Evolutionary conservation across 768 basidiomycete species (phyloP).

Genomic region (Boletus eberwhitei): DNA sequence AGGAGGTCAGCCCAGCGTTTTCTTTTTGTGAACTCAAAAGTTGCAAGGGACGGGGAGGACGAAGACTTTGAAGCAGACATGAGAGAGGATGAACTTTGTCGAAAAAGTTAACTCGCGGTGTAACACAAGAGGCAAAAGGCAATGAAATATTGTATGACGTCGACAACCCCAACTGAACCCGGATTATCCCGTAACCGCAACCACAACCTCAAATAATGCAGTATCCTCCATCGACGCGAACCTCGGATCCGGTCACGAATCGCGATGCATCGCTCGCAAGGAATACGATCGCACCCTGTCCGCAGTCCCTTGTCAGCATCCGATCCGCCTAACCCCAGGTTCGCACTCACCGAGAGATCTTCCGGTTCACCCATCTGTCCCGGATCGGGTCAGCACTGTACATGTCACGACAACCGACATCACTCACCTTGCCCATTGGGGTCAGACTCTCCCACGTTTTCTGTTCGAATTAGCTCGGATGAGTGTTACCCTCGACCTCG

Average conservation of each 20-base stretch:
- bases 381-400: constrained; percentile 21
- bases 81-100: neutral
- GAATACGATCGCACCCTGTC: constrained; percentile 85
- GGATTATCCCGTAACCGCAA: constrained; percentile 5
- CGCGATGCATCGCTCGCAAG: constrained; percentile 85
- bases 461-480: constrained; percentile 33
- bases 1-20: constrained; percentile 86
- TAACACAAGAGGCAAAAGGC: neutral
- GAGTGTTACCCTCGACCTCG: no score
- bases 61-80: constrained; percentile 19
- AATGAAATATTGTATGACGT: constrained; percentile 20
- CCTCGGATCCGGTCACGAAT: constrained; percentile 86
- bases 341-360: constrained; percentile 67
- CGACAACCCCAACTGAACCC: constrained; percentile 12
- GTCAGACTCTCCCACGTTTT: constrained; percentile 82
- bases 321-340: neutral
- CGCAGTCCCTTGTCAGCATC: neutral
- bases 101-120: no score
- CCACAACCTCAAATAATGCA: constrained; percentile 48
- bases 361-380: constrained; percentile 86
- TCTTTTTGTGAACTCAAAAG: constrained; percentile 82
- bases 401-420: neutral
- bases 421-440: constrained; percentile 74
- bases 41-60: constrained; percentile 14
- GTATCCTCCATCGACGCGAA: constrained; percentile 89